phyloP scores from a whole-genome alignment of 83 land plant genomes.

The Diphasiastrum complanatum region DNA sequence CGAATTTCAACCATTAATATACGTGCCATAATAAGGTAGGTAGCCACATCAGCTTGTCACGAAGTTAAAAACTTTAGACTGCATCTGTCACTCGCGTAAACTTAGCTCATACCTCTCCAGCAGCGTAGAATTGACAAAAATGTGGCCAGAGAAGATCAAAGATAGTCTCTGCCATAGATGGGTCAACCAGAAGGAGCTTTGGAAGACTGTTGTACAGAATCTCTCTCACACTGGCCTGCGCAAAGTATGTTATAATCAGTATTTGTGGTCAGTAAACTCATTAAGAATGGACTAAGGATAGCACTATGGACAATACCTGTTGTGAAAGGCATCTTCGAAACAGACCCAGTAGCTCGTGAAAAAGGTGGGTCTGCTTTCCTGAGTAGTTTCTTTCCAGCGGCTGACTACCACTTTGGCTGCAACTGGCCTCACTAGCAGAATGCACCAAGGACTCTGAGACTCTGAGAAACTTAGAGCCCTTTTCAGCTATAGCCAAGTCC shows the following conservation, averaged over 20 bases:
- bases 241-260: background rate
- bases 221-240: constrained; percentile 68
- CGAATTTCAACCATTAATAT: constrained; percentile 1
- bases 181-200: constrained; percentile 61
- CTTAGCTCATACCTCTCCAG: constrained; percentile 68
- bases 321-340: constrained; percentile 82
- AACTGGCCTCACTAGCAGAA: constrained; percentile 81
- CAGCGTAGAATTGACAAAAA: constrained; percentile 47
- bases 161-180: constrained; percentile 40
- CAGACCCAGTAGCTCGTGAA: constrained; percentile 68
- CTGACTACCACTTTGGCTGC: constrained; percentile 50
- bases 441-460: constrained; percentile 42
- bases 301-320: constrained; percentile 42
- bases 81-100: too few relatives aligned
- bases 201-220: constrained; percentile 60
- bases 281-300: background rate
- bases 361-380: constrained; percentile 33
- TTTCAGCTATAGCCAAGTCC: constrained; percentile 56
- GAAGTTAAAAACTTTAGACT: too few relatives aligned
- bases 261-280: background rate
- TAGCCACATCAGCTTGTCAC: too few relatives aligned
- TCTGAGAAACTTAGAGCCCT: constrained; percentile 26
- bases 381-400: constrained; percentile 28
- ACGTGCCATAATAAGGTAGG: too few relatives aligned
- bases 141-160: constrained; percentile 82